Conservation (phyloP, 768 basidiomycete species). For the Boletus tomentosulus region DNA sequence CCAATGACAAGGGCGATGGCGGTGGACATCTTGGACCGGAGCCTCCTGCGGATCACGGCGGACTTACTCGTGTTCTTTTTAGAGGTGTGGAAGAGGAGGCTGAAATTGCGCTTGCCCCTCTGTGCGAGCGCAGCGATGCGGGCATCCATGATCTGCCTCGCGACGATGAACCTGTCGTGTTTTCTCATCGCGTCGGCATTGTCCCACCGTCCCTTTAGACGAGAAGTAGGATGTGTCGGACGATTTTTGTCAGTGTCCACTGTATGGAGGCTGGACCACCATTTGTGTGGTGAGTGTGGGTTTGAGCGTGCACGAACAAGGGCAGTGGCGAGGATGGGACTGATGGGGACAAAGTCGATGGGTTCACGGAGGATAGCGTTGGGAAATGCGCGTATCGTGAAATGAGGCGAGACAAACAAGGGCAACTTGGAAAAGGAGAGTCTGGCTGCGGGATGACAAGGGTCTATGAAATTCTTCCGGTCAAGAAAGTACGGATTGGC, state of each 20-base stretch:
- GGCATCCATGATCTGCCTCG: slow-evolving; percentile 5
- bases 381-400: slow-evolving; percentile 23
- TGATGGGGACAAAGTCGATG: slow-evolving; percentile 13
- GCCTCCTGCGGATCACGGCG: slow-evolving; percentile 16
- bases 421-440: slow-evolving; percentile 15
- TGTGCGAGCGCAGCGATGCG: slow-evolving; percentile 4
- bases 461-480: slow-evolving; percentile 11
- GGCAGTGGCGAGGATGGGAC: slow-evolving; percentile 19
- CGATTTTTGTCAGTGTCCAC: background rate
- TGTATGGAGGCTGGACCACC: background rate
- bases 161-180: background rate
- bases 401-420: slow-evolving; percentile 14
- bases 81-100: slow-evolving; percentile 17
- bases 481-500: slow-evolving; percentile 13
- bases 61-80: slow-evolving; percentile 26
- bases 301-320: slow-evolving; percentile 2
- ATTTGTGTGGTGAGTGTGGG: background rate
- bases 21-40: slow-evolving; percentile 19
- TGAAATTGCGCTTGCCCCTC: slow-evolving; percentile 9
- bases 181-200: background rate
- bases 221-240: background rate
- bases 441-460: slow-evolving; percentile 16
- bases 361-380: slow-evolving; percentile 15
- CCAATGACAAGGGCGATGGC: slow-evolving; percentile 19
- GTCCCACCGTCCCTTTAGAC: background rate